Conservation (phyloP, 805 yeast species). For the Ogataea polymorpha region DNA sequence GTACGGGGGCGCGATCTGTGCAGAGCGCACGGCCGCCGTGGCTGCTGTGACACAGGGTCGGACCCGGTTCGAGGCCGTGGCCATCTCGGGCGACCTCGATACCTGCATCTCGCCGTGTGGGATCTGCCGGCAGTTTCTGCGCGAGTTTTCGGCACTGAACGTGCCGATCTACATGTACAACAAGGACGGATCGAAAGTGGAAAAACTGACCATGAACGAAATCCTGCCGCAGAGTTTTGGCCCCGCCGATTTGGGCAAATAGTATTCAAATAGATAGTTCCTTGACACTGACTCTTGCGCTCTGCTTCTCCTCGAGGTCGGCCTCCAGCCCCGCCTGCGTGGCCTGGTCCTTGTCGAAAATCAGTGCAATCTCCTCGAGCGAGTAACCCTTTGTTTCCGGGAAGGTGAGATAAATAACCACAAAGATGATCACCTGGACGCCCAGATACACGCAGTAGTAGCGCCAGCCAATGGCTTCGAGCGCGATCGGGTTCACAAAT, state of each 20-base stretch:
- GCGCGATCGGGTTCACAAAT: conserved; percentile 35
- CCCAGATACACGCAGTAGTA: conserved; percentile 36
- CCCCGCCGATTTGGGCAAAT: conserved; percentile 54
- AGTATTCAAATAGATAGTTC: neutral
- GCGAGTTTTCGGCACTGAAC: conserved; percentile 62
- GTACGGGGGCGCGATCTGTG: conserved; percentile 75
- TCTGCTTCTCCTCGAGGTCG: conserved; percentile 3
- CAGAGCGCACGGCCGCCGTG: conserved; percentile 66
- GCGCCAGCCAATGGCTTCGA: conserved; percentile 36
- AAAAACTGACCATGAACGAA: conserved; percentile 51
- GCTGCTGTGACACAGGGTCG: conserved; percentile 49
- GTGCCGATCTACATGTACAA: conserved; percentile 70
- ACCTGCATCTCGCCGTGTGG: conserved; percentile 85
- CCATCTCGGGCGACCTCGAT: conserved; percentile 59
- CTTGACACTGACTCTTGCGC: conserved; percentile 1
- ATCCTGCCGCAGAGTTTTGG: conserved; percentile 85
- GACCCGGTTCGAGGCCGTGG: conserved; percentile 53
- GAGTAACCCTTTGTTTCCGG: conserved; percentile 66
- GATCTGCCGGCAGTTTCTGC: conserved; percentile 82
- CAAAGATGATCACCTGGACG: conserved; percentile 20
- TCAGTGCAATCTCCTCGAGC: conserved; percentile 55
- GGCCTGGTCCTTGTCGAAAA: conserved; percentile 44
- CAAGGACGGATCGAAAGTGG: conserved; percentile 43
- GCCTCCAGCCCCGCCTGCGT: conserved; percentile 14
- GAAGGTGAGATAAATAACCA: conserved; percentile 39